These are phyloP conservation scores for Populus trichocarpa DNA, from an alignment of 441 rosid genomes.

Conservation along the genomic window DNA sequence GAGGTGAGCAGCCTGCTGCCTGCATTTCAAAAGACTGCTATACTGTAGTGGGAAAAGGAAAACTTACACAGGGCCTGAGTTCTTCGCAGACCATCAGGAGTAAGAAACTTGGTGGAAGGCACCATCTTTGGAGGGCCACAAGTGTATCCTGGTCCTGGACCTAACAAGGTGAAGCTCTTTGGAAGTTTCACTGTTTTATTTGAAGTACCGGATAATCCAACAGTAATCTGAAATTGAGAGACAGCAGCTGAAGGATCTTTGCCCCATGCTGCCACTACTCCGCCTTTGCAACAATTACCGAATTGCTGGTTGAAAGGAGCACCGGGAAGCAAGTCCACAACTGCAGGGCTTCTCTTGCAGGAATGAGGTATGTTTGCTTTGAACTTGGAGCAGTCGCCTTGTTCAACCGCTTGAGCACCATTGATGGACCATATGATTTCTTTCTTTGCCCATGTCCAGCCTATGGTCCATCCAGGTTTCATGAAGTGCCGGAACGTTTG, in stretches of 20 bases:
- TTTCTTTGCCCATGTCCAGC: slow-evolving; percentile 91
- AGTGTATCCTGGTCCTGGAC: slow-evolving; percentile 86
- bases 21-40: background rate
- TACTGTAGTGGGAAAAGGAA: background rate
- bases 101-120: slow-evolving; percentile 55
- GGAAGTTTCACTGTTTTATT: slow-evolving; percentile 85
- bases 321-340: slow-evolving; percentile 70
- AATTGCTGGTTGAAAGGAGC: slow-evolving; percentile 74
- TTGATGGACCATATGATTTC: slow-evolving; percentile 79
- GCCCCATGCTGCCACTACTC: slow-evolving; percentile 72
- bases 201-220: slow-evolving; percentile 68
- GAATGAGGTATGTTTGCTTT: slow-evolving; percentile 76
- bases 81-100: slow-evolving; percentile 53
- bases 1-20: background rate
- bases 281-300: slow-evolving; percentile 88
- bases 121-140: slow-evolving; percentile 80
- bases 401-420: slow-evolving; percentile 88
- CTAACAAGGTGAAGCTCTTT: slow-evolving; percentile 77
- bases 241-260: slow-evolving; percentile 67
- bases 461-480: slow-evolving; percentile 82
- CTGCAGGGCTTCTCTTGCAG: slow-evolving; percentile 69
- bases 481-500: slow-evolving; percentile 72
- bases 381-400: slow-evolving; percentile 94
- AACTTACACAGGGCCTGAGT: slow-evolving; percentile 79
- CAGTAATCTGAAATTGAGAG: slow-evolving; percentile 68